Conservation (phyloP, 352 stramenopile species). For the Globisporangium middletonii region DNA sequence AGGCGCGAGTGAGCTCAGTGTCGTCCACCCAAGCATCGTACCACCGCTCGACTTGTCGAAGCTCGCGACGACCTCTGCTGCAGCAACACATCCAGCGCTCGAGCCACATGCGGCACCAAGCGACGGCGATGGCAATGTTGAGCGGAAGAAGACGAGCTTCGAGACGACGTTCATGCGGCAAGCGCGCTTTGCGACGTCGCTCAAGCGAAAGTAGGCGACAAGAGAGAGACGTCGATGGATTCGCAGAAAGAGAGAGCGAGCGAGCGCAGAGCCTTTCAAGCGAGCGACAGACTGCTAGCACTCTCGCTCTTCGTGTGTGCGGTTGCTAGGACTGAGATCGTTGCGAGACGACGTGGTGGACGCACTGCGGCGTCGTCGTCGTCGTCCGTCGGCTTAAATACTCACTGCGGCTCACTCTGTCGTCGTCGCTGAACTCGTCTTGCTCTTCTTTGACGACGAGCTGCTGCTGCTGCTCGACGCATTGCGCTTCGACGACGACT, state of each 20-base stretch:
- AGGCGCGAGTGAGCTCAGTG: not conserved
- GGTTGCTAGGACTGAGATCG: not conserved
- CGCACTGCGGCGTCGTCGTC: not conserved
- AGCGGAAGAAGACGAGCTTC: constrained; percentile 24
- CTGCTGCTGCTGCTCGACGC: constrained; percentile 15
- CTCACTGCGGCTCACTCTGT: constrained; percentile 18
- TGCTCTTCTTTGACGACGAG: constrained; percentile 53
- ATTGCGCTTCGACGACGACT: constrained; percentile 25
- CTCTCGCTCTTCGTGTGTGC: not conserved
- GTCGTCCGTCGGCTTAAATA: constrained; percentile 12
- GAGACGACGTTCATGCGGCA: constrained; percentile 39
- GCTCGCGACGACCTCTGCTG: constrained; percentile 1
- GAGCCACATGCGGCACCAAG: not conserved
- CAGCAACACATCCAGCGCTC: not conserved
- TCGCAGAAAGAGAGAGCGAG: not conserved
- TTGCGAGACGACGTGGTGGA: not conserved
- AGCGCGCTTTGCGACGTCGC: constrained; percentile 41
- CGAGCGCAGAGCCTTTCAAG: not conserved
- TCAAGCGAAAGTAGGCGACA: constrained; percentile 36
- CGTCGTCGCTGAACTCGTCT: constrained; percentile 25
- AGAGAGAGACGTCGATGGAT: not conserved
- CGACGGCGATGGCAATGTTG: not conserved
- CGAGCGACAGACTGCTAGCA: not conserved
- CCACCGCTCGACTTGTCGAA: constrained; percentile 28
- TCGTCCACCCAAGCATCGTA: not conserved